Evolutionary conservation across 441 rosid genomes (phyloP).

Genomic region (Daphne laureola): DNA sequence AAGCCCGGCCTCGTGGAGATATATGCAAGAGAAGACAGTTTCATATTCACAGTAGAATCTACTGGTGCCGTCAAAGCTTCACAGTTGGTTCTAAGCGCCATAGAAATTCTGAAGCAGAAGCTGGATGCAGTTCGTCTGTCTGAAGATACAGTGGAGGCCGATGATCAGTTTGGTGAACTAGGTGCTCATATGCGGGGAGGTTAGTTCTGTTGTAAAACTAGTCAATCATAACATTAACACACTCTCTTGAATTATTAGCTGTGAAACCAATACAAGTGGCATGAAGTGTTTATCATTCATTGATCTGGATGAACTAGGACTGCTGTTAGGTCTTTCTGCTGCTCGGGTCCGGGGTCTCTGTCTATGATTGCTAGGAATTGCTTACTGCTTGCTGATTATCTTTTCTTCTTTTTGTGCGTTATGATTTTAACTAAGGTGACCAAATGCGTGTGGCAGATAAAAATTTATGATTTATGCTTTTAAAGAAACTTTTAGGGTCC

Average conservation of each 20-base stretch:
- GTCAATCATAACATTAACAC: not conserved
- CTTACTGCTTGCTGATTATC: too few species aligned
- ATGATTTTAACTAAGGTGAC: too few species aligned
- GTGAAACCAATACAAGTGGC: too few species aligned
- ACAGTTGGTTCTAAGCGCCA: conserved; percentile 80
- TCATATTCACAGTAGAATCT: conserved; percentile 79
- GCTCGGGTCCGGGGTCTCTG: too few species aligned
- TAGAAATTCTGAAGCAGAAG: conserved; percentile 76
- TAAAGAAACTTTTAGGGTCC: too few species aligned
- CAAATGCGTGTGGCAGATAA: too few species aligned
- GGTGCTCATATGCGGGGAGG: conserved; percentile 98
- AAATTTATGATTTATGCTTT: too few species aligned
- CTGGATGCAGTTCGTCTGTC: conserved; percentile 88
- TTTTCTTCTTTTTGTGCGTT: too few species aligned
- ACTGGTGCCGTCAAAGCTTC: conserved; percentile 89
- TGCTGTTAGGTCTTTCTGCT: too few species aligned
- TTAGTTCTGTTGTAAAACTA: conserved; percentile 19
- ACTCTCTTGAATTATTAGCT: too few species aligned
- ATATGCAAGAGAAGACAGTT: conserved; percentile 76
- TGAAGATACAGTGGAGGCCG: conserved; percentile 87
- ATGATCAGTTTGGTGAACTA: conserved; percentile 95
- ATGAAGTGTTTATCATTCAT: too few species aligned
- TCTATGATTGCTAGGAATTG: too few species aligned
- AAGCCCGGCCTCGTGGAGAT: conserved; percentile 83
- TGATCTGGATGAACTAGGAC: not conserved